Percentiles rank a stretch among this genome's conserved stretches.
These are phyloP conservation scores for Botrytis tulipae DNA, from an alignment of 2,329 filamentous ascomycete genomes.

Conservation along the genomic window DNA sequence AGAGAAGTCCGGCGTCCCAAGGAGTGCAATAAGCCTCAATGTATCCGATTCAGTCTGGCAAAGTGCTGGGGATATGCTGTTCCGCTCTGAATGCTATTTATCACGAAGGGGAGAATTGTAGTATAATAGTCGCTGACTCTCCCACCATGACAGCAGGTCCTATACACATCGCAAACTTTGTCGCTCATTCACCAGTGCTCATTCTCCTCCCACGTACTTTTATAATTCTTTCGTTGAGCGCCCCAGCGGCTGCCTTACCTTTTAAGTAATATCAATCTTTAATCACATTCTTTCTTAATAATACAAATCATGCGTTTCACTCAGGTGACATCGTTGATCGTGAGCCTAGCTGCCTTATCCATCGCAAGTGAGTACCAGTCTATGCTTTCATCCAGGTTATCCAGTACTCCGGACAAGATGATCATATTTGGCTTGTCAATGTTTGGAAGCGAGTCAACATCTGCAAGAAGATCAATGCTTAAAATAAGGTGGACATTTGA, in stretches of 20 bases:
- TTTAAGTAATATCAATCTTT: slow-evolving; percentile 26
- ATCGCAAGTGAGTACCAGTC: slow-evolving; percentile 30
- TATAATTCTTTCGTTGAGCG: slow-evolving; percentile 36
- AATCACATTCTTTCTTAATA: slow-evolving; percentile 16
- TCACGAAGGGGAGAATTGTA: slow-evolving; percentile 15
- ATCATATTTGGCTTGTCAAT: neutral
- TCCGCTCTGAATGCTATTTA: slow-evolving; percentile 24
- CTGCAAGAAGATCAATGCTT: neutral
- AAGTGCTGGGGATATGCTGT: slow-evolving; percentile 1
- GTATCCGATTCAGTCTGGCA: slow-evolving; percentile 19
- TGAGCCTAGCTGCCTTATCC: slow-evolving; percentile 31
- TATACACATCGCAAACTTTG: neutral
- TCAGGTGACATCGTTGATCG: slow-evolving; percentile 24
- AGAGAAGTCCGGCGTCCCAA: neutral
- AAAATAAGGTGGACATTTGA: neutral
- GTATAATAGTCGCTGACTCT: slow-evolving; percentile 4
- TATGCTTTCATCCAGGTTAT: neutral
- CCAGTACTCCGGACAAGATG: neutral
- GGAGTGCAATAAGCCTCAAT: slow-evolving; percentile 30
- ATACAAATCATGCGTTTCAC: slow-evolving; percentile 33
- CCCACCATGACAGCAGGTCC: neutral
- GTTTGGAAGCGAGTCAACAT: neutral
- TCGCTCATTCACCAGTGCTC: slow-evolving; percentile 7
- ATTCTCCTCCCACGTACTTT: slow-evolving; percentile 26
- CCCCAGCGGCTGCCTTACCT: slow-evolving; percentile 36